phyloP scores from a whole-genome alignment of 2,329 filamentous ascomycete genomes.

The Fusarium virguliforme region DNA sequence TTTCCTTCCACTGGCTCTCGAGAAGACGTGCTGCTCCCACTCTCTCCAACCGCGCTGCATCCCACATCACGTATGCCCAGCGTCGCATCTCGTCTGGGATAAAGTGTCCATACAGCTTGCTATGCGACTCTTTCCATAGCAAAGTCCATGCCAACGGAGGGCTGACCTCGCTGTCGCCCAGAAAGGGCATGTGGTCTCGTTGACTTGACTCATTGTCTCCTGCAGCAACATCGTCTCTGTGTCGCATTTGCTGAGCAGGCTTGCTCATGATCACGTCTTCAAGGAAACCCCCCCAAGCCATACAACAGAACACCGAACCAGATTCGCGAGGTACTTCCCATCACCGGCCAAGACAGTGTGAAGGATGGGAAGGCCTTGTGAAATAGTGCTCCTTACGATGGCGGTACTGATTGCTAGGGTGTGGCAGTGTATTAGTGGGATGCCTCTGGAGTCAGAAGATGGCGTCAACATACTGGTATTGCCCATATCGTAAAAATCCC shows the following conservation, averaged over 20 bases:
- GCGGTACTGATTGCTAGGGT: background rate
- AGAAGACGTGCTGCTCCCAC: background rate
- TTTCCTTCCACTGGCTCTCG: background rate
- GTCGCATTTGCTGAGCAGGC: background rate
- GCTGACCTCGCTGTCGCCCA: background rate
- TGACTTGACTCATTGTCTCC: background rate
- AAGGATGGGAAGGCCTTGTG: background rate
- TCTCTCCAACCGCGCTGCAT: constrained; percentile 5
- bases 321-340: background rate
- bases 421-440: background rate
- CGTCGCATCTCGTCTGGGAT: background rate
- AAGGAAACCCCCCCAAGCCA: background rate
- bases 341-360: background rate
- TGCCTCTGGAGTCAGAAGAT: background rate
- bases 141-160: constrained; percentile 4
- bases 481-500: background rate
- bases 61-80: constrained; percentile 11
- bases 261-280: background rate
- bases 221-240: background rate
- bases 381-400: background rate
- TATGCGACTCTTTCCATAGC: constrained; percentile 1
- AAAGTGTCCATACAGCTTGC: constrained; percentile 7
- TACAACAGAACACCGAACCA: background rate
- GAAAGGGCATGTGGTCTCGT: constrained; percentile 5
- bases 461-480: background rate